Percentiles rank a stretch among this genome's conserved stretches.
Evolutionary conservation across 83 land plant species (phyloP).

Genomic region (Thuja plicata): DNA sequence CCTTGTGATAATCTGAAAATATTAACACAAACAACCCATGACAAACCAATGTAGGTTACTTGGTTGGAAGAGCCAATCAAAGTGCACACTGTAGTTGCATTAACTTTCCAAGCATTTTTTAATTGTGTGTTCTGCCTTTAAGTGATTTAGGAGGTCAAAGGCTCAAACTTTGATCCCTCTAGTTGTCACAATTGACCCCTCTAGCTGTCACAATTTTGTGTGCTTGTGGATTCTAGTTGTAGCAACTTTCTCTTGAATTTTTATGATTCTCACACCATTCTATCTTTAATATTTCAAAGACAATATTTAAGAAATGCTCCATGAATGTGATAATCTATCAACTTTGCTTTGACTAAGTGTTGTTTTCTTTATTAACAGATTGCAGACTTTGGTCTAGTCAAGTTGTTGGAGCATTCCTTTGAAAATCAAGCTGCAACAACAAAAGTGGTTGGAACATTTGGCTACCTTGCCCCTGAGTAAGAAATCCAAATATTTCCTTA

Average conservation of each 20-base stretch:
- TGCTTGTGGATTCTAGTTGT: neutral
- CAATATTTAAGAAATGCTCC: neutral
- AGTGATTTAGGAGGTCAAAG: neutral
- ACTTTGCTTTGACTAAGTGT: neutral
- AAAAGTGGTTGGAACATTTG: constrained; percentile 34
- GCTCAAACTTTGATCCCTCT: neutral
- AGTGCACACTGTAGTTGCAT: no score
- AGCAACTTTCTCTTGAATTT: no score
- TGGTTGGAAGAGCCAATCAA: neutral
- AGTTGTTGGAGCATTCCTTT: constrained; percentile 23
- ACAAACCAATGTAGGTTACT: neutral
- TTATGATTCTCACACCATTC: neutral
- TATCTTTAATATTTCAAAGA: no score
- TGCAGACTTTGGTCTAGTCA: constrained; percentile 47
- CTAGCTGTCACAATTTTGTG: neutral
- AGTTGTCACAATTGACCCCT: neutral
- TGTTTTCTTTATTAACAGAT: constrained; percentile 7
- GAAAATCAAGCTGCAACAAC: constrained; percentile 20
- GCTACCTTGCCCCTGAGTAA: constrained; percentile 35
- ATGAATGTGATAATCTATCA: neutral
- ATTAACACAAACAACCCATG: neutral
- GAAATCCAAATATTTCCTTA: constrained; percentile 8
- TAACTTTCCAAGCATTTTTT: neutral
- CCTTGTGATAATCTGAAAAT: no score
- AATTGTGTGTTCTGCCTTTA: neutral